Base-by-base conservation (phyloP, 768 basidiomycete genomes). In the Leccinum aurantiacum region DNA sequence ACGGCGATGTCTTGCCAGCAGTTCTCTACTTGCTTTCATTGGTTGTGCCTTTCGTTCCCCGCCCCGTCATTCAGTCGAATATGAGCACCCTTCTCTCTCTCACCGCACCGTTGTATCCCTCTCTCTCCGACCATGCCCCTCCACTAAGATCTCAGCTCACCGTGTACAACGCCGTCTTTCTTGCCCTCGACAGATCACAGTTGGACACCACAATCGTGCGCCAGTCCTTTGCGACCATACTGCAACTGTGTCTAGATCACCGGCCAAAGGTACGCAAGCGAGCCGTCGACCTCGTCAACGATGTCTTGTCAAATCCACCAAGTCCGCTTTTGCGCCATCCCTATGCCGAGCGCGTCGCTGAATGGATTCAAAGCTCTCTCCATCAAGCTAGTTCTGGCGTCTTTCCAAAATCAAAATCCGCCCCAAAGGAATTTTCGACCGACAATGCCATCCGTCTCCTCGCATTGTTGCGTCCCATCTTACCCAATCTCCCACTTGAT, bases 221-320 rank as follows among this genome's bases (percentile, higher is more conserved):
- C 41, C 91, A 95, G 71, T 81, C 88, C 3, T 98, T 95, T 79
- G 88, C 90, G 48, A 88, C 91, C 38, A 79, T 97, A 56, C 77
- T 98, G 46, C 89, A 91, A 52, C 77, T 97, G 51, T 88, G 85
- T 65, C 79, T 93, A 48, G 97, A 99, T 76, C 82, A 88, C 4
- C 79, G 97, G 54, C 97, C 97, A 19, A 98, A 98, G 78, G 94
- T 99, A 55, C 86, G 97, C 58, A 95, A 84, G 74, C 86, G 89
- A 69, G 95, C 95, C 24, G 88, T 89, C 50, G 95, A 98, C 68
- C 83, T 90, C 19, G 82, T 99, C 33, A 83, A 82, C 66, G 89
- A 91, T 65, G 80, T 94, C 4, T 78, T 99, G 37, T 79, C 82
- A 15, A 80, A 80, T 25, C 93, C 95, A 9, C 91, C 93, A 3